A percentile compares a stretch with the other conserved stretches of the same genome.
Evolutionary conservation across 371 early-diverging fungal genomes (phyloP).

Genomic region (Syncephalis fuscata): DNA sequence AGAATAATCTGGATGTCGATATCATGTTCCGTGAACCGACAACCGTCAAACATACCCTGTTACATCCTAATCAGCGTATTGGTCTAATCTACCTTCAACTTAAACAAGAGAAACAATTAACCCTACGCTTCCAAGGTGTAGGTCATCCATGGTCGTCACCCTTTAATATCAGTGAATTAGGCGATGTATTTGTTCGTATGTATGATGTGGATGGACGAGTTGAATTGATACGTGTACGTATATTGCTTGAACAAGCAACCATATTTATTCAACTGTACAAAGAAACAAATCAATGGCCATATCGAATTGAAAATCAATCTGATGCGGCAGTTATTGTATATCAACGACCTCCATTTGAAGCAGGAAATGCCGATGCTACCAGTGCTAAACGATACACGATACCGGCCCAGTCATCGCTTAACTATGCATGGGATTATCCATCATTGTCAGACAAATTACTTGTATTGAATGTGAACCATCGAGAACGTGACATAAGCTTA

Average conservation of each 20-base stretch:
- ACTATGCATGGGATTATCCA: slow-evolving; percentile 94
- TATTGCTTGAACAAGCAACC: slow-evolving; percentile 71
- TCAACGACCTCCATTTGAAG: slow-evolving; percentile 31
- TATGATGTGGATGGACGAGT: slow-evolving; percentile 18
- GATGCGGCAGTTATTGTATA: slow-evolving; percentile 59
- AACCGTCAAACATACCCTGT: slow-evolving; percentile 22
- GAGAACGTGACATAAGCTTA: slow-evolving; percentile 59
- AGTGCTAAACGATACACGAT: slow-evolving; percentile 27
- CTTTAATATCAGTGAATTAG: slow-evolving; percentile 74
- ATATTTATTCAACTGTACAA: slow-evolving; percentile 69
- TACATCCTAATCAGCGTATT: slow-evolving; percentile 35
- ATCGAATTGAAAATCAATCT: slow-evolving; percentile 72
- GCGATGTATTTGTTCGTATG: slow-evolving; percentile 54
- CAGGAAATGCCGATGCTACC: neutral
- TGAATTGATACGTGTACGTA: slow-evolving; percentile 57
- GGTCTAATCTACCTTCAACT: slow-evolving; percentile 54
- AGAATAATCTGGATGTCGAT: slow-evolving; percentile 55
- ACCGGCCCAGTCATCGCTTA: slow-evolving; percentile 37
- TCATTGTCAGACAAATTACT: slow-evolving; percentile 55
- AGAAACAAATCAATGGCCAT: slow-evolving; percentile 82
- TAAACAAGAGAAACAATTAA: slow-evolving; percentile 42
- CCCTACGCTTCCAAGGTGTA: slow-evolving; percentile 46
- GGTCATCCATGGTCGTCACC: slow-evolving; percentile 82
- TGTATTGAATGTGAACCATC: slow-evolving; percentile 48
- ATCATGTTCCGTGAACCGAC: slow-evolving; percentile 60